Percentiles rank a stretch among this genome's conserved stretches.
phyloP scores from a whole-genome alignment of 2,329 filamentous ascomycete species.

The Diplocarpon rosae region DNA sequence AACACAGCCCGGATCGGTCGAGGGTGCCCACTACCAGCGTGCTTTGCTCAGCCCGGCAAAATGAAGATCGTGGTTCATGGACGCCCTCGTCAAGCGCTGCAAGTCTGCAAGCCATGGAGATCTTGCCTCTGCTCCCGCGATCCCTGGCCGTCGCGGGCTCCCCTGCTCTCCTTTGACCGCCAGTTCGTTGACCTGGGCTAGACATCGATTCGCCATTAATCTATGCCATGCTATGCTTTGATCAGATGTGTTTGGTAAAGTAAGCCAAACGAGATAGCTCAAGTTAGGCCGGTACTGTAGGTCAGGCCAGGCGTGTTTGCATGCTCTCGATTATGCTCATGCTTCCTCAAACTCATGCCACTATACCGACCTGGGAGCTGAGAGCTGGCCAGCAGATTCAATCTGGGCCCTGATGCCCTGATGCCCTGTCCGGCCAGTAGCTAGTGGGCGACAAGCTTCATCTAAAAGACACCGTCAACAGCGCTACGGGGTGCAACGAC shows the following conservation, averaged over 20 bases:
- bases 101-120: slow-evolving; percentile 27
- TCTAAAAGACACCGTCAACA: slow-evolving; percentile 14
- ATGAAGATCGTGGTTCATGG: slow-evolving; percentile 28
- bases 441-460: slow-evolving; percentile 14
- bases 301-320: too few relatives aligned
- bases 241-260: slow-evolving; percentile 18
- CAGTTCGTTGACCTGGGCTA: slow-evolving; percentile 22
- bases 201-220: slow-evolving; percentile 10
- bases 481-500: slow-evolving; percentile 1
- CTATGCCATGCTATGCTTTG: neutral
- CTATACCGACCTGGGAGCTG: too few relatives aligned
- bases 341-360: too few relatives aligned
- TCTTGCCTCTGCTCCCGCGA: slow-evolving; percentile 19
- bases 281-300: too few relatives aligned
- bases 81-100: slow-evolving; percentile 15
- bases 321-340: too few relatives aligned
- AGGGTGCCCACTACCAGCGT: neutral
- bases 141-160: slow-evolving; percentile 13
- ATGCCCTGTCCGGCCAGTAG: neutral
- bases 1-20: slow-evolving; percentile 7
- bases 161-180: slow-evolving; percentile 23
- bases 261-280: too few relatives aligned
- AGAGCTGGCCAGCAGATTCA: slow-evolving; percentile 7
- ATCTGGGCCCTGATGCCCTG: slow-evolving; percentile 5
- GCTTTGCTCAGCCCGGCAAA: neutral